These are phyloP conservation scores for Cucurbita ficifolia DNA, from an alignment of 306 rosid species.

Conservation along the genomic window DNA sequence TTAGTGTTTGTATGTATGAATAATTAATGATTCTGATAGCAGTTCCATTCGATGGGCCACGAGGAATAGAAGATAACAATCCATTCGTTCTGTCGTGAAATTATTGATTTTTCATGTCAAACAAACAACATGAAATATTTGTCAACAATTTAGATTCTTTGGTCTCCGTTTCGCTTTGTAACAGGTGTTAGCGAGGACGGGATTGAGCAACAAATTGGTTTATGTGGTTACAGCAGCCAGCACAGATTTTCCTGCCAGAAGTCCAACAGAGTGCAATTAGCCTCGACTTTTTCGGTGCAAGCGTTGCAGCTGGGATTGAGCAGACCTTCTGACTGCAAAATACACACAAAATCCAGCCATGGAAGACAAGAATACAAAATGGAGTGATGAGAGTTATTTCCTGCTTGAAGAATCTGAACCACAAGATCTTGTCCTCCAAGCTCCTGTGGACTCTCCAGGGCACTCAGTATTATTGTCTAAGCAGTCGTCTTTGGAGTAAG, in stretches of 20 bases:
- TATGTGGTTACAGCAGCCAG: background rate
- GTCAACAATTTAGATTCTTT: background rate
- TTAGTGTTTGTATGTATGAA: background rate
- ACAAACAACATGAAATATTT: background rate
- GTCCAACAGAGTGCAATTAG: background rate
- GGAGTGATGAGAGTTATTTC: background rate
- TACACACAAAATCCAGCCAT: background rate
- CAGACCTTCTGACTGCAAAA: background rate
- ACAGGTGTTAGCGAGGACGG: background rate
- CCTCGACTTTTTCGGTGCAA: background rate
- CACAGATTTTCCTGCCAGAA: background rate
- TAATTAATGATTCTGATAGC: background rate
- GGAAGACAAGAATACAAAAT: background rate
- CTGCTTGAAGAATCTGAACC: background rate
- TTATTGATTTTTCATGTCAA: background rate
- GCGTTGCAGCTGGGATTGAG: background rate
- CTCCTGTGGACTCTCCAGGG: constrained; percentile 8
- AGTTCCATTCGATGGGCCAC: background rate
- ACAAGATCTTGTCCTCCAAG: background rate
- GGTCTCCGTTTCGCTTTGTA: background rate
- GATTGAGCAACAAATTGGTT: background rate
- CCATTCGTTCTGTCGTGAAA: background rate
- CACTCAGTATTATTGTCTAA: constrained; percentile 14
- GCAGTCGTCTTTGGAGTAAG: constrained; percentile 37
- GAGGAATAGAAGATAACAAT: background rate